Evolutionary conservation across 768 basidiomycete species (phyloP), one percentile per base, ranked within the genome.

Genomic region (Scleroderma bovista): DNA sequence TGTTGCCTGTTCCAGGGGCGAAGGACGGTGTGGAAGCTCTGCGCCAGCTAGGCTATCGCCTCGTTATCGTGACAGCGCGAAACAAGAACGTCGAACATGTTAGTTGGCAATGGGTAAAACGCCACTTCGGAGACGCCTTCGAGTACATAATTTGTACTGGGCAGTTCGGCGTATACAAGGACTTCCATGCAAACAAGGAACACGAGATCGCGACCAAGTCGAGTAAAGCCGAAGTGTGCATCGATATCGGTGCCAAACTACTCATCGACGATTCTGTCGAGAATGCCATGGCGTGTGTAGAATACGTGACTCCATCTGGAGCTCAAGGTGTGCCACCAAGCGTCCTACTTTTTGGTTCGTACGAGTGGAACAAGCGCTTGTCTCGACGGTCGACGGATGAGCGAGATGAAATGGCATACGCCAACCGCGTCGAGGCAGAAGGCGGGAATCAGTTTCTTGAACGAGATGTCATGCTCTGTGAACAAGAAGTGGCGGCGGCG

Each of bases 191-290:
- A 38, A 19, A 31, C 38, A 46, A 32, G 36, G 71, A 64, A 26
- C 64, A 72, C 19, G 75, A 73, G 52, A 64, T 79, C 23, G 68
- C 75, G 44, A 80, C 76, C 22, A 83, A 79, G 58, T 65, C 87
- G 42, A 79, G 74, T 52, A 91, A 91, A 62, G 80, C 84, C n/a
- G 80, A 85, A 59, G 79, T 88, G 41, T 86, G 87, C 60, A 68
- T 77, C 31, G 72, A 78, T 51, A 67, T 90, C 16, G 75, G 75
- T 15, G 84, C 88, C 11, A 72, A 74, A 36, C 61, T 89, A 34
- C 69, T 92, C 46, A 81, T 92, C 51, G 89, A 92, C 64, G 89
- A 92, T 68, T 88, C 87, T 6, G 59, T 83, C 37, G 88, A 91
- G 65, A 90, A 91, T 64, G 85, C 84, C 33, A 55, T 86, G 23